Conservation (phyloP, 495 filamentous ascomycete species). For the Neurospora hispaniola region DNA sequence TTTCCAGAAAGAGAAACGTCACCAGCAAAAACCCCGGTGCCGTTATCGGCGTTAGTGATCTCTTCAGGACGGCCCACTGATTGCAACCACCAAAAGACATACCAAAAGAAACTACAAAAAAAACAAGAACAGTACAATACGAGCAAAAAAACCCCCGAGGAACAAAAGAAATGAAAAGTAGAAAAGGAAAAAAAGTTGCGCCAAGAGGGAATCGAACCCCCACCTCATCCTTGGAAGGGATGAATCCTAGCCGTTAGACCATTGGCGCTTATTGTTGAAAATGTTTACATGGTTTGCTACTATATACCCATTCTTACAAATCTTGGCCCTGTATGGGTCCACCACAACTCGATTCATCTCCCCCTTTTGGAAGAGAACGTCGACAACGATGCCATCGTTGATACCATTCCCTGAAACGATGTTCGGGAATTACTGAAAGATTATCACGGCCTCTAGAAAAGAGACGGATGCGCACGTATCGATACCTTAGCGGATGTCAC, state of each 20-base stretch:
- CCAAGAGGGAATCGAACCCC: conserved; percentile 1
- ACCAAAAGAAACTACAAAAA: too few relatives aligned
- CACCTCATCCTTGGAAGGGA: conserved; percentile 1
- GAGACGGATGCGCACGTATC: too few relatives aligned
- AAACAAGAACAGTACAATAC: neutral
- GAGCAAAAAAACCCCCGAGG: neutral
- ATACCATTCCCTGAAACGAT: neutral
- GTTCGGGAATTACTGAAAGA: too few relatives aligned
- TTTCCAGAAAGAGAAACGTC: too few relatives aligned
- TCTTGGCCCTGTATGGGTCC: neutral
- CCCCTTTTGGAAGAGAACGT: neutral
- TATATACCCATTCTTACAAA: neutral
- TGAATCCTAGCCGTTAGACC: conserved; percentile 1
- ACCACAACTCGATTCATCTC: neutral
- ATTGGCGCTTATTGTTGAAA: neutral
- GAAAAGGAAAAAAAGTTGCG: neutral
- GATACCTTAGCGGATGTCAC: neutral
- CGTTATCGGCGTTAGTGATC: too few relatives aligned
- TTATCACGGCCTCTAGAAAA: too few relatives aligned
- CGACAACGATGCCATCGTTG: neutral
- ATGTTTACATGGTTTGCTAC: accelerated
- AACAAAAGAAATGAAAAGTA: neutral
- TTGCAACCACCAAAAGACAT: too few relatives aligned
- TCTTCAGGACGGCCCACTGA: too few relatives aligned
- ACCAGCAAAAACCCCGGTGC: too few relatives aligned